Evolutionary conservation across 805 yeast species (phyloP), one percentile per base, ranked within the genome.

Genomic region (Candida krabiensis): DNA sequence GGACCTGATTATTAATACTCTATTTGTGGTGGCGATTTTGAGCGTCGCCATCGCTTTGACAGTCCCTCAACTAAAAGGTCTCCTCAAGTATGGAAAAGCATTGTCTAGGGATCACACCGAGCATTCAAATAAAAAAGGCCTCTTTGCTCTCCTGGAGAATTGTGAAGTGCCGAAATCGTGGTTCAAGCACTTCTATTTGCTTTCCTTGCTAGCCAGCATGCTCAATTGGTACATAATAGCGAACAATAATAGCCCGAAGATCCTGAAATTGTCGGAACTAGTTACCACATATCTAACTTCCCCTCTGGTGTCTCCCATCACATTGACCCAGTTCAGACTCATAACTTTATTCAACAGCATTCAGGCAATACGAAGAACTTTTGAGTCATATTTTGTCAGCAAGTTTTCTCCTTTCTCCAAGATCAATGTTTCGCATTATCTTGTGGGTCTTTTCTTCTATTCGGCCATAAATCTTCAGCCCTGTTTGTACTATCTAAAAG

Each of bases 371-470:
- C 62, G 89, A 51, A 63, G 93, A 43, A 43, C 69, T 2, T 63
- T 65, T 32, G 93, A 85, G 55, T 75, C 84, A 29, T 40, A 64
- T 2, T 64, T 49, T 35, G 66, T 84, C 15, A 66, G 74, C 26
- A 73, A 67, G 25, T 79, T 72, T 54, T 65, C 73, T 3, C 30
- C 56, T 2, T 51, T 52, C 1, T 69, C 88, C 2, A 69, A 69
- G 41, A 84, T 85, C 67, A 81, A 83, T 52, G 50, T 83, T 25
- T 65, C 77, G 1, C 93, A 85, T 59, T 85, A 83, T 50, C 34
- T 79, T 1, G 82, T 75, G 4, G 95, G 93, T 0, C 23, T 82
- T 4, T 65, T 69, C 49, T 83, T 78, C 51, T 85, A 85, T 46
- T 38, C 74, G 0, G 56, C 73, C 1, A 61, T 80, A 8, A 70